phyloP scores from a whole-genome alignment of 2,329 filamentous ascomycete species.

The Bipolaris victoriae region DNA sequence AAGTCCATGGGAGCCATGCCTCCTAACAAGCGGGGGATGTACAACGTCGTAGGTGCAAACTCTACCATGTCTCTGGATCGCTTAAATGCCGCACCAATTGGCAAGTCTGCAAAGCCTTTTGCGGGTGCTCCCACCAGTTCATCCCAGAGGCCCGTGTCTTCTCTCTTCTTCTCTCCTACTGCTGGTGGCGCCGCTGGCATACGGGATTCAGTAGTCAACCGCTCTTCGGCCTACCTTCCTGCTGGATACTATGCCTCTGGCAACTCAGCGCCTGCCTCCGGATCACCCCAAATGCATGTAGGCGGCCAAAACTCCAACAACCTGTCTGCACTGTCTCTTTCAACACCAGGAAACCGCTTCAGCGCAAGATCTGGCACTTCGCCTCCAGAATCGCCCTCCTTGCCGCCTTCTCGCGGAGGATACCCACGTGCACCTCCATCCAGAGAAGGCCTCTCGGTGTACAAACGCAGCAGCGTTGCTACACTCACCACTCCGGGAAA shows the following conservation, averaged over 20 bases:
- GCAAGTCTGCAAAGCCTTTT: slow-evolving; percentile 41
- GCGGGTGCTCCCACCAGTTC: slow-evolving; percentile 32
- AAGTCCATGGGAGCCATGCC: slow-evolving; percentile 64
- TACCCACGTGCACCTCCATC: slow-evolving; percentile 44
- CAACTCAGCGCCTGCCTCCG: slow-evolving; percentile 55
- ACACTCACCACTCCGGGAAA: slow-evolving; percentile 43
- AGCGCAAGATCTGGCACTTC: slow-evolving; percentile 42
- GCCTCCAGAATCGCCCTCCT: slow-evolving; percentile 44
- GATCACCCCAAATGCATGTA: slow-evolving; percentile 51
- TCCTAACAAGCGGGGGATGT: slow-evolving; percentile 48
- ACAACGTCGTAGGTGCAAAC: slow-evolving; percentile 55
- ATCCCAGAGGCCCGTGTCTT: slow-evolving; percentile 49
- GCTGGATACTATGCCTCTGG: slow-evolving; percentile 88
- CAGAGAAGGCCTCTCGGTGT: slow-evolving; percentile 40
- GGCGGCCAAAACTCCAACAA: slow-evolving; percentile 46
- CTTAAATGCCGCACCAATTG: slow-evolving; percentile 45
- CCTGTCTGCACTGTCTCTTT: slow-evolving; percentile 39
- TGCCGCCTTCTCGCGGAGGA: slow-evolving; percentile 44
- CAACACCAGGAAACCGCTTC: slow-evolving; percentile 43
- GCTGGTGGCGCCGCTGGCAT: slow-evolving; percentile 64
- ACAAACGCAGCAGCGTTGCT: slow-evolving; percentile 48
- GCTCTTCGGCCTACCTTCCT: slow-evolving; percentile 82
- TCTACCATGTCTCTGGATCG: slow-evolving; percentile 65
- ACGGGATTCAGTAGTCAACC: slow-evolving; percentile 57
- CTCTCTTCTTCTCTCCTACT: slow-evolving; percentile 95